Base-by-base conservation (phyloP, 192 early-diverging fungal genomes). In the Coemansia biformis region DNA sequence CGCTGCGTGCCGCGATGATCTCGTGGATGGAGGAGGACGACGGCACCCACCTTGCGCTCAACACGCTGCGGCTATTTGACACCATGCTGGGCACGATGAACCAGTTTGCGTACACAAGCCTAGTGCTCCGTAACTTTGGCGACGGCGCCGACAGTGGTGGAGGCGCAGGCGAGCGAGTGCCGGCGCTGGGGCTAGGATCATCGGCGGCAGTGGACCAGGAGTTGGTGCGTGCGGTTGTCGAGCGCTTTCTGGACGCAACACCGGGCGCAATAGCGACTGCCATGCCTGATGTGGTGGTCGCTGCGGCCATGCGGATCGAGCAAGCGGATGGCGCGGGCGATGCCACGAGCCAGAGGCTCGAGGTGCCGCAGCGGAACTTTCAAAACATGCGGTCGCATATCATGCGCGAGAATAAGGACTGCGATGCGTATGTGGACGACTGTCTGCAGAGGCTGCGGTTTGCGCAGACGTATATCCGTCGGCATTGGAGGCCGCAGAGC, bases 61-160 rank as follows among this genome's bases (percentile, higher is more conserved):
- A 66, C 53, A 76, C 81, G 8, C 54, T 83, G 41, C 75, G 78
- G 4, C 59, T 83, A 24, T 83, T 83, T 48, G 81, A 83, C 50
- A 69, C 75, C n/a, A 70, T 83, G 12, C 50, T 83, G 14, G 57
- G 71, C 42, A 81, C 77, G 1, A 76, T 75, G 48, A 79, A 81
- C 49, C 81, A 83, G 48, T 81, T 83, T 71, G 79, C 76, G 2
- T 65, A 71, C 40, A 76, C 69, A 22, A 81, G 75, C 35, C 57
- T 83, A 15, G 68, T 79, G 8, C 66, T 83, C 18, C 63, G 79
- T 40, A 83, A 83, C 51, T 81, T 76, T 38, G 10, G 4, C 11
- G 64, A 59, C 3, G 43, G 15, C 4, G 37, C 4, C 24, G 38
- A 32, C 16, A 14, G 17, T 7, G 10, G 16, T 0, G 24, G 24